These are phyloP conservation scores for Candida vaughaniae DNA, from an alignment of 805 yeast species.

Conservation along the genomic window DNA sequence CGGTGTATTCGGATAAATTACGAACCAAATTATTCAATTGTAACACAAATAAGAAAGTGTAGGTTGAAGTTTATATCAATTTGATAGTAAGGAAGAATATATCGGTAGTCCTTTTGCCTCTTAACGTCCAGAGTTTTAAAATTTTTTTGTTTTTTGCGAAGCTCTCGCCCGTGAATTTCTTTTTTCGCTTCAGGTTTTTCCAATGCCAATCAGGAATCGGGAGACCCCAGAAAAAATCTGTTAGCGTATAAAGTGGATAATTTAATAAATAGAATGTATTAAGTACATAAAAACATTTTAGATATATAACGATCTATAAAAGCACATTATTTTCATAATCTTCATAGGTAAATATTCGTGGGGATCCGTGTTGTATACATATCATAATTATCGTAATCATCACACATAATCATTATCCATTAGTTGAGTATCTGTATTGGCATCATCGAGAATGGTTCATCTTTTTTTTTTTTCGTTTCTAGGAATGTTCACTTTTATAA, in stretches of 20 bases:
- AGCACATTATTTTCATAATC: slow-evolving; percentile 11
- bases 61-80: not conserved
- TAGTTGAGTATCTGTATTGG: slow-evolving; percentile 5
- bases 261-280: slow-evolving; percentile 6
- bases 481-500: not conserved
- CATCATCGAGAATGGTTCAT: not conserved
- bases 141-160: not conserved
- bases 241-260: too few relatives aligned
- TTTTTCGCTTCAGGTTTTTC: too few relatives aligned
- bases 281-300: slow-evolving; percentile 7
- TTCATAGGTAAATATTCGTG: slow-evolving; percentile 4
- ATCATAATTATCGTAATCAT: slow-evolving; percentile 23
- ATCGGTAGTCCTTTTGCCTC: not conserved
- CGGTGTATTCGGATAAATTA: too few relatives aligned
- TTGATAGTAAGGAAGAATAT: too few relatives aligned
- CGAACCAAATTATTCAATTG: too few relatives aligned
- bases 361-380: slow-evolving; percentile 13
- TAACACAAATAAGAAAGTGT: too few relatives aligned
- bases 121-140: not conserved
- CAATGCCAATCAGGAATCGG: too few relatives aligned
- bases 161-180: not conserved
- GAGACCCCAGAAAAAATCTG: too few relatives aligned
- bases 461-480: not conserved
- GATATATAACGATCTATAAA: slow-evolving; percentile 12
- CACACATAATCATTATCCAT: slow-evolving; percentile 23